These are phyloP conservation scores for Ophiostoma himal-ulmi DNA, from an alignment of 2,329 filamentous ascomycete species.

Conservation along the genomic window DNA sequence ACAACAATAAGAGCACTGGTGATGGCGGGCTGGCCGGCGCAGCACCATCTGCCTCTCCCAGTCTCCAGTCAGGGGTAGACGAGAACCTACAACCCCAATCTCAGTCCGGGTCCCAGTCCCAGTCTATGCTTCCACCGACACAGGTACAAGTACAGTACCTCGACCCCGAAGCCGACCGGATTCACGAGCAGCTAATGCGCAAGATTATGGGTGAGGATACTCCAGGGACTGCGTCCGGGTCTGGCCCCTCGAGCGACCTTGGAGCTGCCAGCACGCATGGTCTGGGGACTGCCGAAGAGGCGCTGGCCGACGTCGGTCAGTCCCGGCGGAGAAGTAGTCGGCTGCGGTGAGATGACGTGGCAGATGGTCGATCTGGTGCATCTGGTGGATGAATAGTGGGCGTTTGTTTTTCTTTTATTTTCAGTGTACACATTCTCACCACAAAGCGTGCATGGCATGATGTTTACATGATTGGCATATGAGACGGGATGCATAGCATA, in stretches of 20 bases:
- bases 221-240: background rate
- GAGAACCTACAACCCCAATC: background rate
- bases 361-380: background rate
- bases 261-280: background rate
- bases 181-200: conserved; percentile 41
- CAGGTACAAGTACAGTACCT: conserved; percentile 51
- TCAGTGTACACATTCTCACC: background rate
- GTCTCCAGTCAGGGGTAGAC: conserved; percentile 33
- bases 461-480: conserved; percentile 1
- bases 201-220: conserved; percentile 35
- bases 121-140: conserved; percentile 33
- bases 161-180: conserved; percentile 44
- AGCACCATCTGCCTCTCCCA: background rate
- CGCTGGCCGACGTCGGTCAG: background rate
- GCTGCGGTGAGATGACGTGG: conserved; percentile 12
- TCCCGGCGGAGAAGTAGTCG: conserved; percentile 19
- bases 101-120: conserved; percentile 26
- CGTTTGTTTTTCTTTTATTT: background rate
- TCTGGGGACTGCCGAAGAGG: background rate
- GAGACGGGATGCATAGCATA: conserved; percentile 8
- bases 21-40: background rate
- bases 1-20: background rate
- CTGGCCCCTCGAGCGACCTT: background rate
- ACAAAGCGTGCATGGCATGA: background rate
- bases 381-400: background rate